Base-by-base conservation (phyloP, 2,329 filamentous ascomycete species). In the Leptographium wingfieldii region DNA sequence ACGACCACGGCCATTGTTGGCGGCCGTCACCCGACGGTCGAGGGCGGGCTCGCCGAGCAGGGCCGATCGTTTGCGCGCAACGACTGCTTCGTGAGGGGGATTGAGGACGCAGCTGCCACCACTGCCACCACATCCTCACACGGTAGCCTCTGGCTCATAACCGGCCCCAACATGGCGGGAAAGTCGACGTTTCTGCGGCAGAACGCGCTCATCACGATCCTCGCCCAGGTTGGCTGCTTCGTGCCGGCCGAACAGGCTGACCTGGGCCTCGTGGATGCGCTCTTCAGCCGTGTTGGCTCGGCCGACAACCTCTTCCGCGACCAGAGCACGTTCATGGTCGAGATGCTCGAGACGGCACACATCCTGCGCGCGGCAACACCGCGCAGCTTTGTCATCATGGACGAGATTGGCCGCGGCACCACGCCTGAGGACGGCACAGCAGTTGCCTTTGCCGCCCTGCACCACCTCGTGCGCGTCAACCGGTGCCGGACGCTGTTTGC, bases 291-390 rank as follows among this genome's bases (percentile, higher is more conserved):
- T 69, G 87, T 95, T 27, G 94, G 94, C 1, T 95, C 91, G 1
- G 94, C 92, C 1, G 95, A 99, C 71, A 92, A 96, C 70, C 78
- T 99, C n/a, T 96, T 88, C 74, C 83, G 85, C 57, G 88, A 96
- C 74, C 92, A 97, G 72, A 96, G 90, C 58, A 99, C 95, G 0
- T 99, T 99, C 73, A 97, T 99, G 94, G 90, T 97, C 1, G 94
- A 99, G 74, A 99, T 99, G 94, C 80, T 96, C 2, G 94, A 99
- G 73, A 96, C 94, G 25, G 92, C 92, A 1, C 81, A 87, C 31
- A 99, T 99, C 58, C 79, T 99, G 58, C 88, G 87, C 62, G 80
- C 88, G 65, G 92, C 94, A 0, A 97, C 92, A 0, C 74, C 84
- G 1, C 81, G 86, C 29, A 94, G 88, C 0, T 95, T 99, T 67